Evolutionary conservation across 495 filamentous ascomycete genomes (phyloP).

Genomic region (Paragyromitra xinjiangensis): DNA sequence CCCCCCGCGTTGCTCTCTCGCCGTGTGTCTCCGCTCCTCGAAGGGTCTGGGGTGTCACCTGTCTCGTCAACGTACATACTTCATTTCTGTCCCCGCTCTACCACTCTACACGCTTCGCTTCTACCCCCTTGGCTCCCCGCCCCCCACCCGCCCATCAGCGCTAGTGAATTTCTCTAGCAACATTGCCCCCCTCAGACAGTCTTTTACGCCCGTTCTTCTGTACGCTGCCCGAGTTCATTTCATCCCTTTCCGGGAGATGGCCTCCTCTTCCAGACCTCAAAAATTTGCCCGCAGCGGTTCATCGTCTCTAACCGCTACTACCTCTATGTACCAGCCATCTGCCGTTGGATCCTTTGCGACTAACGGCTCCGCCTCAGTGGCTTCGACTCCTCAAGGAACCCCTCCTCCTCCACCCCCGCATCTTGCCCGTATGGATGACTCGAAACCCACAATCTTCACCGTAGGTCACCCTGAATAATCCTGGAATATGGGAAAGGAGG

Average conservation of each 20-base stretch:
- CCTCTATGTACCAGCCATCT: slow-evolving; percentile 58
- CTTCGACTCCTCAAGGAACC: slow-evolving; percentile 66
- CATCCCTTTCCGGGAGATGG: slow-evolving; percentile 58
- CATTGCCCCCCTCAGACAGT: slow-evolving; percentile 41
- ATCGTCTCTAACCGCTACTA: slow-evolving; percentile 58
- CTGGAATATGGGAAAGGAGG: neutral
- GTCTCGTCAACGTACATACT: slow-evolving; percentile 57
- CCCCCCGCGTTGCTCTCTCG: slow-evolving; percentile 3
- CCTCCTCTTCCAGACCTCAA: slow-evolving; percentile 59
- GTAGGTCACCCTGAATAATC: slow-evolving; percentile 27
- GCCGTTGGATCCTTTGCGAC: slow-evolving; percentile 64
- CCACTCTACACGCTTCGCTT: slow-evolving; percentile 60
- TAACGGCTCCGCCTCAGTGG: slow-evolving; percentile 62
- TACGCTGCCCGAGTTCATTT: slow-evolving; percentile 54
- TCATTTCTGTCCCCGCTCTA: slow-evolving; percentile 57
- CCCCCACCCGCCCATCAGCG: slow-evolving; percentile 34
- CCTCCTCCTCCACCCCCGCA: slow-evolving; percentile 61
- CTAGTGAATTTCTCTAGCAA: slow-evolving; percentile 55
- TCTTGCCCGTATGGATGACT: slow-evolving; percentile 57
- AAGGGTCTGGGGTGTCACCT: slow-evolving; percentile 55
- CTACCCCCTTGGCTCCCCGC: slow-evolving; percentile 45
- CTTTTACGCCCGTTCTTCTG: slow-evolving; percentile 40
- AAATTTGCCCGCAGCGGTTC: slow-evolving; percentile 58
- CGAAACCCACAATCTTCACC: slow-evolving; percentile 54
- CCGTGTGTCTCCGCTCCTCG: slow-evolving; percentile 47